Evolutionary conservation across 768 basidiomycete genomes (phyloP).

Genomic region (Agaricus subrufescens): DNA sequence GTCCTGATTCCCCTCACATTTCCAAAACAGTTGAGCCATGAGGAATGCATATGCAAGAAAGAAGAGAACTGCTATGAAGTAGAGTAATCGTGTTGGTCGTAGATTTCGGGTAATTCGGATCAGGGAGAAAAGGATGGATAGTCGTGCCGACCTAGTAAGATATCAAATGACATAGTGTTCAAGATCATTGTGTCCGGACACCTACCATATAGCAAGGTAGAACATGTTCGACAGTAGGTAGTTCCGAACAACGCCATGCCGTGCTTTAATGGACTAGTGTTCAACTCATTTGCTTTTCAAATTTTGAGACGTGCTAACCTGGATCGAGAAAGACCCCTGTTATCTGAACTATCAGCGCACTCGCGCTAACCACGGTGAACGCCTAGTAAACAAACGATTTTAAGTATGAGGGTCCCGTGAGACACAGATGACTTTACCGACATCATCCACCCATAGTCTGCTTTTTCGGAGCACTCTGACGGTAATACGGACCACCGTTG

Average conservation of each 20-base stretch:
- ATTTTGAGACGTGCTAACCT: neutral
- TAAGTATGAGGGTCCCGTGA: neutral
- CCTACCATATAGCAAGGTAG: conserved; percentile 34
- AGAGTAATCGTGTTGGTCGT: neutral
- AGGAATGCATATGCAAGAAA: conserved; percentile 27
- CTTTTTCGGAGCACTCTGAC: neutral
- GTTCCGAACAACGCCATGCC: conserved; percentile 20
- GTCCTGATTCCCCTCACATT: conserved; percentile 29
- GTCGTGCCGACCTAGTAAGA: conserved; percentile 1
- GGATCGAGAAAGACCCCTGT: neutral
- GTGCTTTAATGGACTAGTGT: neutral
- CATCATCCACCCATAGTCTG: conserved; percentile 3
- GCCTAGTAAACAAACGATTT: neutral
- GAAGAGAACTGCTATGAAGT: conserved; percentile 25
- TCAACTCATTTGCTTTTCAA: neutral
- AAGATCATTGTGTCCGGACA: conserved; percentile 26
- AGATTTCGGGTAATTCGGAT: conserved; percentile 39
- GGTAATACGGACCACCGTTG: neutral
- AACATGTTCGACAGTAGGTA: conserved; percentile 33
- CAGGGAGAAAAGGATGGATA: conserved; percentile 33
- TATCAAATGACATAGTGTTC: neutral
- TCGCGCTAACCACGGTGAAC: neutral
- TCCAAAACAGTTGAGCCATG: conserved; percentile 39
- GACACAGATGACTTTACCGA: neutral
- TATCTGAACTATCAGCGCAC: neutral